A percentile compares a stretch with the other conserved stretches of the same genome.
Evolutionary conservation across 768 basidiomycete genomes (phyloP).

Genomic region (Hericium alpestre): DNA sequence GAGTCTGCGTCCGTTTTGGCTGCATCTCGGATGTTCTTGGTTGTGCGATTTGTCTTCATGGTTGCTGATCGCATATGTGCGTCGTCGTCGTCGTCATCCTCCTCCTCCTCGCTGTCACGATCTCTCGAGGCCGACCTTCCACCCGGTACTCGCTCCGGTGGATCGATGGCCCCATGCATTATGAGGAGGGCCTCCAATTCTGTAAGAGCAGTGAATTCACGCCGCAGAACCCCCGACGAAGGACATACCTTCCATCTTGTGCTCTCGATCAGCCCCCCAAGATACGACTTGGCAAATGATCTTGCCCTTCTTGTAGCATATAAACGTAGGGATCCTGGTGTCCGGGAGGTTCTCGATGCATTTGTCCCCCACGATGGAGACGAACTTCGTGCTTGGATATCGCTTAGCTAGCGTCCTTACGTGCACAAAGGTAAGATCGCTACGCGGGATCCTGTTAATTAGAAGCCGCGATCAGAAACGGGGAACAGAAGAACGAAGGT

Average conservation of each 20-base stretch:
- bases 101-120: constrained; percentile 28
- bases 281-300: constrained; percentile 77
- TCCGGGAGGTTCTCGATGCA: constrained; percentile 97
- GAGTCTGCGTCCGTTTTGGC: constrained; percentile 52
- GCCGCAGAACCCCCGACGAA: constrained; percentile 5
- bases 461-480: background rate
- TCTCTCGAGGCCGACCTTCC: constrained; percentile 9
- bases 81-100: constrained; percentile 40
- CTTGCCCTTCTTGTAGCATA: constrained; percentile 89
- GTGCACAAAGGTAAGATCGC: constrained; percentile 64
- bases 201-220: constrained; percentile 17
- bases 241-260: constrained; percentile 61
- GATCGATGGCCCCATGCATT: constrained; percentile 53
- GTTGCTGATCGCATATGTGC: constrained; percentile 47
- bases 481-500: background rate
- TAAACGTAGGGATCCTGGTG: constrained; percentile 78
- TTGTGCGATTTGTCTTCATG: constrained; percentile 41
- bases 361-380: constrained; percentile 88
- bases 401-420: constrained; percentile 63
- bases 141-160: constrained; percentile 35
- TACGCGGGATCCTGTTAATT: constrained; percentile 59
- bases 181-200: constrained; percentile 66
- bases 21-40: constrained; percentile 45
- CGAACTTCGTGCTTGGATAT: constrained; percentile 89
- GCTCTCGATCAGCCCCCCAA: constrained; percentile 74